Conservation (phyloP, 768 basidiomycete genomes). For the Leucocoprinus leucothites region DNA sequence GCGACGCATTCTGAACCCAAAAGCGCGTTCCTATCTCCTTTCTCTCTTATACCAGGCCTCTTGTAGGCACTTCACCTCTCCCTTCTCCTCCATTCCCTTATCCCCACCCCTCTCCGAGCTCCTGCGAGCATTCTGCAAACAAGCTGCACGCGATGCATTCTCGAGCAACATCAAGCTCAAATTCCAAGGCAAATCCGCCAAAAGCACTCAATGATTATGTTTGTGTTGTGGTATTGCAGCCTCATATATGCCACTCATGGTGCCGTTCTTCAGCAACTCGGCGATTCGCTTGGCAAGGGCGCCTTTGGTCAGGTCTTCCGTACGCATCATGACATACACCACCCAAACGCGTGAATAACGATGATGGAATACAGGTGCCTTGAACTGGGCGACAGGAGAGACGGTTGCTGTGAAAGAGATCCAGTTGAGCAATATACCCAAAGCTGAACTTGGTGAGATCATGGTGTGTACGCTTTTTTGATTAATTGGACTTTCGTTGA, state of each 20-base stretch:
- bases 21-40: constrained; percentile 20
- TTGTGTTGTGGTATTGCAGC: constrained; percentile 20
- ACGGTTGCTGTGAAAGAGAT: constrained; percentile 99
- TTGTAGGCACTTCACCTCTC: constrained; percentile 1
- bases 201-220: constrained; percentile 69
- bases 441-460: constrained; percentile 91
- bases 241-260: constrained; percentile 5
- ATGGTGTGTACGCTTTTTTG: constrained; percentile 61
- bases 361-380: constrained; percentile 50
- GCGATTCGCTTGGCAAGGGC: constrained; percentile 93
- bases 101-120: constrained; percentile 8
- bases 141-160: constrained; percentile 28
- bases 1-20: constrained; percentile 31
- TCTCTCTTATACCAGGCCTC: constrained; percentile 11
- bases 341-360: neutral
- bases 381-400: constrained; percentile 97
- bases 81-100: constrained; percentile 10
- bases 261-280: constrained; percentile 70
- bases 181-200: constrained; percentile 35
- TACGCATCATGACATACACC: constrained; percentile 37
- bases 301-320: constrained; percentile 98
- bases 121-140: constrained; percentile 3
- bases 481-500: constrained; percentile 16
- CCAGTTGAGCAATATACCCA: constrained; percentile 89
- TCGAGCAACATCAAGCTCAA: constrained; percentile 34